Evolutionary conservation across 2,329 filamentous ascomycete genomes (phyloP), one percentile per base, ranked within the genome.

Genomic region (Exophiala sideris): DNA sequence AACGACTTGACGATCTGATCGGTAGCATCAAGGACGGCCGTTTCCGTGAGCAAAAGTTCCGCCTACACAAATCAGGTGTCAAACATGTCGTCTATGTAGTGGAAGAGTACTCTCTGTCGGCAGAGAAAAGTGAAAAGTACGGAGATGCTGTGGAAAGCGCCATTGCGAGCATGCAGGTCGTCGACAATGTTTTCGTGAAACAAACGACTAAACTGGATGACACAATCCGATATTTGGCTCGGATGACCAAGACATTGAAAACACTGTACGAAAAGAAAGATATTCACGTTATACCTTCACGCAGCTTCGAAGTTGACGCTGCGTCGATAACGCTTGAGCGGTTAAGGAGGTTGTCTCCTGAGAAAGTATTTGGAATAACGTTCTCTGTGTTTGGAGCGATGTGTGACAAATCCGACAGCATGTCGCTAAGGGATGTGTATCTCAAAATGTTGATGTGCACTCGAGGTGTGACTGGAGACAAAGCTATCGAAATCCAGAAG

Each of bases 361-460:
- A 68, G 0, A 70, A 65, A 8, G 77, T 87, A 83, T 76, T 41
- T 88, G 88, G 63, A 63, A 80, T 90, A 55, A 88, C 80, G 9
- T 91, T 90, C 62, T 73, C 79, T 0, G 85, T 85, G 0, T 91
- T 92, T 66, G 82, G 85, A 0, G 84, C 83, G 1, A 71, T 92
- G 41, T 83, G 83, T 1, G 88, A 85, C 7, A 94, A 94, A 68
- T 89, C 86, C 0, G 86, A 88, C 48, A 80, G 80, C 54, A 80
- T 90, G 62, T 88, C 87, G 0, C 73, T 92, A 8, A 77, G 87
- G 51, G 89, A 94, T 63, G 70, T 91, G 0, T 92, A 83, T 62
- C 73, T 94, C 21, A 91, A 91, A 70, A 92, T 94, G 88, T 78
- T 94, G 45, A 91, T 94, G 88, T 89, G 86, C 59, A 89, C 82